A percentile compares a stretch with the other conserved stretches of the same genome.
Evolutionary conservation across 1,284 basidiomycete genomes (phyloP).

Genomic region (Rhizoctonia solani): DNA sequence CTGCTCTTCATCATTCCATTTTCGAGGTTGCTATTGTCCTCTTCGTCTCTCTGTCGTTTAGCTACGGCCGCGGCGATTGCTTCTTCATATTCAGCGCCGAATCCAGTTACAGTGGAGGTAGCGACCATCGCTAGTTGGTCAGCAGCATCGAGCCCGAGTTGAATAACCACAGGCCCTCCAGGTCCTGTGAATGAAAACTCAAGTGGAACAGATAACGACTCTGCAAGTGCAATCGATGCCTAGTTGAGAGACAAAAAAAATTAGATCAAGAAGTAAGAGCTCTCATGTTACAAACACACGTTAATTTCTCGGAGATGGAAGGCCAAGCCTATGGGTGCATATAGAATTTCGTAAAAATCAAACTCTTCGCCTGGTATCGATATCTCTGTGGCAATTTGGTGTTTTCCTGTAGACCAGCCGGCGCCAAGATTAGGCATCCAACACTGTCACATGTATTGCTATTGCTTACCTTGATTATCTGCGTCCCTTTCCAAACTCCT

Average conservation of each 20-base stretch:
- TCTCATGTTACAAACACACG: constrained; percentile 49
- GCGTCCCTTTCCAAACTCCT: constrained; percentile 68
- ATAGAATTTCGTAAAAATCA: constrained; percentile 67
- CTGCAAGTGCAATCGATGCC: constrained; percentile 77
- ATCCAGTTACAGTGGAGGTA: constrained; percentile 28
- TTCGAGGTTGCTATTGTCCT: not conserved
- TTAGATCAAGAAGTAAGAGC: constrained; percentile 26
- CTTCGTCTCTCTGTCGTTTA: constrained; percentile 23
- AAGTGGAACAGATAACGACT: constrained; percentile 63
- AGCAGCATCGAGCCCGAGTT: constrained; percentile 38
- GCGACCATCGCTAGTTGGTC: constrained; percentile 37
- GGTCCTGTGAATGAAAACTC: constrained; percentile 75
- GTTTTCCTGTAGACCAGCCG: constrained; percentile 39
- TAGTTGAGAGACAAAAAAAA: constrained; percentile 44
- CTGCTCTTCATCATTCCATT: not conserved
- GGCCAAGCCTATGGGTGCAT: constrained; percentile 64
- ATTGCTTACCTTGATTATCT: constrained; percentile 60
- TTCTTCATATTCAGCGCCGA: constrained; percentile 28
- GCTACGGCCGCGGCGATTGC: constrained; percentile 24
- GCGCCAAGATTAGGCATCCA: not conserved
- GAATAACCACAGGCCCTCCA: constrained; percentile 39
- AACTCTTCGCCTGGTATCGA: constrained; percentile 75
- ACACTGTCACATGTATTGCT: not conserved
- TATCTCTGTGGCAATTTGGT: constrained; percentile 63
- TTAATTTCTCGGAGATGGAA: constrained; percentile 83